Base-by-base conservation (phyloP, 805 yeast genomes). In the Schwanniomyces polymorphus region DNA sequence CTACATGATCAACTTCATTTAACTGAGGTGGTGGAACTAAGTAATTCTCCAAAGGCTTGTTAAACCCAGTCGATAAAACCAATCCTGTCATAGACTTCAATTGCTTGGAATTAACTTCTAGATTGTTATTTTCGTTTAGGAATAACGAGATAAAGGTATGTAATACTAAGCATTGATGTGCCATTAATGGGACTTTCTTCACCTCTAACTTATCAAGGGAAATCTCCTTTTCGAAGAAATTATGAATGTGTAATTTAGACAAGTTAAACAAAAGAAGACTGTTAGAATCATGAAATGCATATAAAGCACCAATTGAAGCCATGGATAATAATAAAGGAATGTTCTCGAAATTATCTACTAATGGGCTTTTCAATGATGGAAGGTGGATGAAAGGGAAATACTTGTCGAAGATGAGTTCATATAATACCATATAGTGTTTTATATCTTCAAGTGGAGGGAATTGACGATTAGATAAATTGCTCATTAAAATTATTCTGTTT, bases 231-330 rank as follows among this genome's bases (percentile, higher is more conserved):
- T 84, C 90, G 72, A 87, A 76, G 53, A 76, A 81, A 50, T 79
- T 79, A 59, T 86, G 89, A 46, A 86, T 80, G 52, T 85, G 80
- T 46, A 72, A 79, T 58, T 87, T 79, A 14, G 88, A 77, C 48
- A 87, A 76, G 58, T 85, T 85, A 63, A 85, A 86, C 48, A 87
- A 65, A 8, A 86, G 71, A 56, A 85, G 75, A 0, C 97, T 88
- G 59, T 88, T 88, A 31, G 84, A 69, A 27, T 90, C 86, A 58
- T 87, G 91, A 67, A 86, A 89, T 0, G 89, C 82, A 58, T 88
- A 89, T 18, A 91, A 74, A 0, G 97, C 96, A 38, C 98, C 98
- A 48, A 91, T 81, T 12, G 96, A 85, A 1, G 94, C 86, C 80
- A 91, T 86, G 2, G 95, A 82, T 45, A 91, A 70, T 5, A 89